Percentiles rank a stretch among this genome's conserved stretches.
phyloP scores from a whole-genome alignment of 2,329 filamentous ascomycete genomes.

The Cladosporium sp. region DNA sequence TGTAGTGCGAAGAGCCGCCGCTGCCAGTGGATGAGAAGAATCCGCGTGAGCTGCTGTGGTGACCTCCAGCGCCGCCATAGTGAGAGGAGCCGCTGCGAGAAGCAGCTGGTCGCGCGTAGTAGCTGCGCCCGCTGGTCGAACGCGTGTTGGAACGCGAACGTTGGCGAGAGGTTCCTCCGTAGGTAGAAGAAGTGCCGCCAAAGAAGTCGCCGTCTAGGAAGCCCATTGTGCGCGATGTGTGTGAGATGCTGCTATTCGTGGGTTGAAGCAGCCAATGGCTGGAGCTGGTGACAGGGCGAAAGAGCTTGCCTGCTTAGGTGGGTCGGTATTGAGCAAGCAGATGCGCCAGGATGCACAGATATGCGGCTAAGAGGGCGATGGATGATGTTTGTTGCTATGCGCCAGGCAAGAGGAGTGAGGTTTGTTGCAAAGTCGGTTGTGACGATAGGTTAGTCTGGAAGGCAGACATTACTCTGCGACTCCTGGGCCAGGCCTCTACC shows the following conservation, averaged over 20 bases:
- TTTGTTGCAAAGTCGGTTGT: background rate
- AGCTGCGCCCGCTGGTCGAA: conserved; percentile 26
- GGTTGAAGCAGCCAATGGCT: conserved; percentile 12
- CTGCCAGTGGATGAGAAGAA: conserved; percentile 42
- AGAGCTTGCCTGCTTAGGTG: background rate
- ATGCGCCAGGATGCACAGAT: conserved; percentile 5
- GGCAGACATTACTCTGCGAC: background rate
- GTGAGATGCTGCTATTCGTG: conserved; percentile 9
- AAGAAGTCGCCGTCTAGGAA: conserved; percentile 34
- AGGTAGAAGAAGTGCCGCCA: conserved; percentile 30
- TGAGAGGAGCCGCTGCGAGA: conserved; percentile 25
- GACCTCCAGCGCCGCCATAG: conserved; percentile 26
- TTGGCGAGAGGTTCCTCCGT: conserved; percentile 30
- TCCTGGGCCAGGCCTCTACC: background rate
- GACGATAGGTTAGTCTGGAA: background rate
- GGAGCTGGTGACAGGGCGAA: conserved; percentile 20
- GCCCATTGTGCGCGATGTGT: conserved; percentile 31
- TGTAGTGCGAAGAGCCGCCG: conserved; percentile 65
- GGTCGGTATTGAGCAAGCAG: conserved; percentile 3
- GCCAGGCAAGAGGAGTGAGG: background rate
- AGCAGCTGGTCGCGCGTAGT: conserved; percentile 31
- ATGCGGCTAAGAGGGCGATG: background rate
- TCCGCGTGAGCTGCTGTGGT: conserved; percentile 27
- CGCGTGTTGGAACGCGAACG: conserved; percentile 24
- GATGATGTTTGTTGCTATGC: no score